Base-by-base conservation (phyloP, 2,329 filamentous ascomycete genomes). In the Sclerotinia minor region DNA sequence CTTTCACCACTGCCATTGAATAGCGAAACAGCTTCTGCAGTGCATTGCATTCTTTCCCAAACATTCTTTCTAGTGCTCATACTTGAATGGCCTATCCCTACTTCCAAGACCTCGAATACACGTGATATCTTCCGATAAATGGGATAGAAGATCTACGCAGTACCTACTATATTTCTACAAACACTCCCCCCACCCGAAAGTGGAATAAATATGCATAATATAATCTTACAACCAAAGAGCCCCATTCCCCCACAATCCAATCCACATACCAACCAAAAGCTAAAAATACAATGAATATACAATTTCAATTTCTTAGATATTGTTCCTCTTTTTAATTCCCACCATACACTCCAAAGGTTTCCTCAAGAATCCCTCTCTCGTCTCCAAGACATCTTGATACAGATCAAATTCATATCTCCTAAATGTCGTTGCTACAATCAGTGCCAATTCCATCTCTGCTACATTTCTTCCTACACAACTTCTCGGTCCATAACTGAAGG, bases 381-480 rank as follows among this genome's bases (percentile, higher is more conserved):
- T 94, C 76, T 92, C 83, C 88, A 95, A 86, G 8, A 81, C 79
- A 0, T 86, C 84, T 74, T 91, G 89, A 61, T 80, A 76, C 35
- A 87, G 73, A 74, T 84, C 81, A 77, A 88, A 87, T 67, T 88
- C 85, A 75, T 86, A 89, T 67, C 85, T 77, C 57, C 83, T 79
- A 75, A 87, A 87, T 29, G 87, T 83, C 9, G 91, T 92, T 0
- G 84, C 85, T 2, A 88, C 86, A 69, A 95, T 95, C 49, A 94
- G 82, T 75, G 90, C 89, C 80, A 96, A 82, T 78, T 96, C 92
- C 91, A 96, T 94, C 82, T 95, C 92, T 0, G 92, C 92, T 7
- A 96, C 89, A 70, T 95, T 95, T 49, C 91, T 80, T 0, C 92
- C 92, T 0, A 95, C 90, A 68, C 89, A 92, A 0, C 88, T 84